Conservation (phyloP, 768 basidiomycete genomes). For the Zangia roseola region DNA sequence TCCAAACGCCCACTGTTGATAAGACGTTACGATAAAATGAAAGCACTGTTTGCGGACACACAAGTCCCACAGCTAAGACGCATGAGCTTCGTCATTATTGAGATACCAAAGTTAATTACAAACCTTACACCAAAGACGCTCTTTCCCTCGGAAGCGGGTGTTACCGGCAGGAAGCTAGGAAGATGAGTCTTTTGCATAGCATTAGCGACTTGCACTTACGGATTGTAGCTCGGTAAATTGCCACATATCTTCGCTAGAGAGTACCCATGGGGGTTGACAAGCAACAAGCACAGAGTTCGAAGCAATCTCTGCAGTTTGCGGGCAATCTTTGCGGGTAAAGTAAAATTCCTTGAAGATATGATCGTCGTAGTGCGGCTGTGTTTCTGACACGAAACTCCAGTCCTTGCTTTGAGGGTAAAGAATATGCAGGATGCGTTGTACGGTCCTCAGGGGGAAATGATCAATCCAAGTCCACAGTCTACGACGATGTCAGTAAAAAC, state of each 20-base stretch:
- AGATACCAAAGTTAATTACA: neutral
- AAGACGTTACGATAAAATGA: conserved; percentile 61
- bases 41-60: conserved; percentile 48
- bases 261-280: conserved; percentile 62
- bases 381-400: conserved; percentile 43
- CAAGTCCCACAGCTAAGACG: conserved; percentile 46
- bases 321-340: conserved; percentile 34
- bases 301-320: conserved; percentile 26
- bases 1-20: conserved; percentile 62
- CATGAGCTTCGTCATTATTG: conserved; percentile 7
- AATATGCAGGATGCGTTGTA: conserved; percentile 42
- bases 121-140: conserved; percentile 65
- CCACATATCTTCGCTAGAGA: conserved; percentile 51
- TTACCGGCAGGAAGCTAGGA: conserved; percentile 27
- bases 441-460: conserved; percentile 33
- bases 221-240: conserved; percentile 47
- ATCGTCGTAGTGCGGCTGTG: conserved; percentile 34
- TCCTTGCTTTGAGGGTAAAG: conserved; percentile 40
- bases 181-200: neutral
- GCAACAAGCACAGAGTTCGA: conserved; percentile 46
- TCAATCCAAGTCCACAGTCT: conserved; percentile 34
- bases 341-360: conserved; percentile 45
- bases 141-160: conserved; percentile 47
- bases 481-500: conserved; percentile 1
- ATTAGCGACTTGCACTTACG: conserved; percentile 17